Base-by-base conservation (phyloP, 768 basidiomycete genomes). In the Rhodotorula sphaerocarpa region DNA sequence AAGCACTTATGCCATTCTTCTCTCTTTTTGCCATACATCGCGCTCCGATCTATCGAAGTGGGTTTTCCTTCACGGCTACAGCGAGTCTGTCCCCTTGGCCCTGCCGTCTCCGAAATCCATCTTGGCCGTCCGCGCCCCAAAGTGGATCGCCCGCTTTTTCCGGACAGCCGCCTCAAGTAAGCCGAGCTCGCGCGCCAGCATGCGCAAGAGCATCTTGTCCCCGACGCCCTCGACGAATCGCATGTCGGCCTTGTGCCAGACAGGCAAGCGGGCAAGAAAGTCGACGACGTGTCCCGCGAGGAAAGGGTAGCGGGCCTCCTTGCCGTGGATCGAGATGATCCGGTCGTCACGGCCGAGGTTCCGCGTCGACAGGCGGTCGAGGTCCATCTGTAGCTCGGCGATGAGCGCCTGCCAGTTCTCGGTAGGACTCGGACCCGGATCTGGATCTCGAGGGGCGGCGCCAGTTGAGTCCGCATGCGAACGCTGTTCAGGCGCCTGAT, bases 81-180 rank as follows among this genome's bases (percentile, higher is more conserved):
- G 23, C n/a, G 43, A 7, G 27, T 66, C 65, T 5, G 59, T 61
- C 7, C 69, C 70, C 51, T 69, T 71, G 11, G 41, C 44, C 25
- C 34, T 33, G 2, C 67, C 59, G 11, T 48, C 55, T 0, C 45
- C 62, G 1, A 52, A n/a, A 34, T 70, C 70, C 67, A 71, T 70
- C 64, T 72, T 73, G 3, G 72, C 72, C 45, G 69, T 71, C 25
- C 61, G 18, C 44, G 63, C 60, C 1, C 93, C 93, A 77, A 99
- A 99, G 72, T 97, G 95, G 87, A 96, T 95, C 20, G 95, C 95
- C 61, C 87, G 75, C 77, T 99, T 99, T 74, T 86, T 90, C 66
- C 88, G 78, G 55, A 70, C 61, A 65, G 86, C 86, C 9, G 89
- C 88, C 66, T 84, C 82, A 3, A 80, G 75, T 46, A 96, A 78